phyloP scores from a whole-genome alignment of 805 yeast species.

The Komagataella pastoris region DNA sequence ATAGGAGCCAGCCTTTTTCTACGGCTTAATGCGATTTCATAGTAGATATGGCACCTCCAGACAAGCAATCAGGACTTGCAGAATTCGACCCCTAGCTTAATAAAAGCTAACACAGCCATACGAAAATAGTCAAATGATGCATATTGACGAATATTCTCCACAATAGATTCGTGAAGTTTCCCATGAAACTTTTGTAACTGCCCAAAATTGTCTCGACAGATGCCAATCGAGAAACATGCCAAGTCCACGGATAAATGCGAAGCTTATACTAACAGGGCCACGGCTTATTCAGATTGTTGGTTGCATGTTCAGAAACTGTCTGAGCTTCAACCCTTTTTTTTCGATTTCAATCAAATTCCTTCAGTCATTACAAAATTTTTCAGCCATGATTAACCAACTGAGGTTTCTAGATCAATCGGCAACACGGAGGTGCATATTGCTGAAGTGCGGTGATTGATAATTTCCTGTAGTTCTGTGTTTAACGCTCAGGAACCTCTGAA shows the following conservation, averaged over 20 bases:
- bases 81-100: background rate
- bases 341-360: too few relatives aligned
- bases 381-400: too few relatives aligned
- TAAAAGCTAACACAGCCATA: background rate
- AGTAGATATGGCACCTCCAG: background rate
- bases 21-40: too few relatives aligned
- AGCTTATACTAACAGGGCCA: background rate
- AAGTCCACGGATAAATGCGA: background rate
- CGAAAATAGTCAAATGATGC: background rate
- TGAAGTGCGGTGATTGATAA: background rate
- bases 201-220: background rate
- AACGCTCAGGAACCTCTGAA: background rate
- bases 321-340: background rate
- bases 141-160: background rate
- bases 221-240: background rate
- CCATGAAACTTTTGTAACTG: background rate
- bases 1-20: background rate
- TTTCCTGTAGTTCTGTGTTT: too few relatives aligned
- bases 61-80: background rate
- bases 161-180: background rate
- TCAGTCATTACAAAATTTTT: too few relatives aligned
- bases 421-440: background rate
- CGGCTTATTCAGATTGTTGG: background rate
- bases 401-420: too few relatives aligned
- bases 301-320: background rate